Conservation (phyloP, 2,329 filamentous ascomycete species). For the Fusarium metavorans region DNA sequence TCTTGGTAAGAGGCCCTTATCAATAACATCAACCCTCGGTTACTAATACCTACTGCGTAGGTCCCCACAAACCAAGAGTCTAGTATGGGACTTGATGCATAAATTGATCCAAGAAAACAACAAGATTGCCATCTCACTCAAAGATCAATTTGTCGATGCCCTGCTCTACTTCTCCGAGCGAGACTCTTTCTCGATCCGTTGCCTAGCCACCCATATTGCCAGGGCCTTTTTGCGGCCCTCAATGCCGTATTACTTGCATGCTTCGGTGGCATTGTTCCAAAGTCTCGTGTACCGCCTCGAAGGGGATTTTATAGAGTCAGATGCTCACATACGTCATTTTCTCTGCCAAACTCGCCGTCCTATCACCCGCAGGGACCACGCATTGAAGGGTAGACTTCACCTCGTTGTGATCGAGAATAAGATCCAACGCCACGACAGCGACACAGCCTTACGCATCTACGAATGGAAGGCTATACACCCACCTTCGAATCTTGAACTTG, state of each 20-base stretch:
- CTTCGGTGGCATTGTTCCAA: slow-evolving; percentile 41
- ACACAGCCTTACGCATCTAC: slow-evolving; percentile 42
- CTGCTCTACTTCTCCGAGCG: slow-evolving; percentile 15
- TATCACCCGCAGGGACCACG: slow-evolving; percentile 34
- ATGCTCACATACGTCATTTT: neutral
- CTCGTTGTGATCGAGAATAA: slow-evolving; percentile 46
- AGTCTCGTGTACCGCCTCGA: slow-evolving; percentile 40
- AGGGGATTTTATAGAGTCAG: slow-evolving; percentile 34
- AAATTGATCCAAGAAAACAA: neutral
- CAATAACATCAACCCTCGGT: neutral
- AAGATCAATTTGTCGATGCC: neutral
- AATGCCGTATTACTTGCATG: slow-evolving; percentile 44
- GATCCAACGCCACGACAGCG: slow-evolving; percentile 40
- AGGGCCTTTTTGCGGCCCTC: slow-evolving; percentile 29
- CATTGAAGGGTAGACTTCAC: slow-evolving; percentile 42
- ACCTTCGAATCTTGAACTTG: slow-evolving; percentile 39
- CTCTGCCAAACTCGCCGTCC: slow-evolving; percentile 17
- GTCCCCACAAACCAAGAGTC: neutral
- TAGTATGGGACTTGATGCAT: neutral
- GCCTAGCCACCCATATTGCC: slow-evolving; percentile 27
- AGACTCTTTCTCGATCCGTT: slow-evolving; percentile 36
- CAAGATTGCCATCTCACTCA: neutral
- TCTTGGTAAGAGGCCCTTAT: slow-evolving; percentile 29
- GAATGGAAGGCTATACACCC: slow-evolving; percentile 39
- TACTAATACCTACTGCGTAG: neutral